A percentile compares a stretch with the other conserved stretches of the same genome.
These are phyloP conservation scores for Fusarium sp. DNA, from an alignment of 2,329 filamentous ascomycete genomes.

Conservation along the genomic window DNA sequence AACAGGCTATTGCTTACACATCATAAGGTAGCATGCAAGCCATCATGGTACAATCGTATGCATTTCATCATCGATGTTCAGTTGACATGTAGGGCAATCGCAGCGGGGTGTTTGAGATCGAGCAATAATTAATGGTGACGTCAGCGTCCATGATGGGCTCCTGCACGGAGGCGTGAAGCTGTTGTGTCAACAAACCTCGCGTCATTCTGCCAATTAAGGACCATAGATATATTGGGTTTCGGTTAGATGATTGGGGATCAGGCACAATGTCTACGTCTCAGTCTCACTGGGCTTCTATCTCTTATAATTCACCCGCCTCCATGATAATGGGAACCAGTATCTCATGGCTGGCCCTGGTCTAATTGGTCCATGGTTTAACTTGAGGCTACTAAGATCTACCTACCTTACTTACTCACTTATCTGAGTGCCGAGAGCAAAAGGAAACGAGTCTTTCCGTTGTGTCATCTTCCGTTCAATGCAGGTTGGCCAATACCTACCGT, in stretches of 20 bases:
- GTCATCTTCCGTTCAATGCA: neutral
- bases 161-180: neutral
- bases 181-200: conserved; percentile 9
- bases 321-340: neutral
- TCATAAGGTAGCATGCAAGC: conserved; percentile 17
- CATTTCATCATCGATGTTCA: conserved; percentile 42
- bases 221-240: neutral
- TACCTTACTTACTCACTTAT: neutral
- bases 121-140: conserved; percentile 27
- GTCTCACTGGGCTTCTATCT: neutral
- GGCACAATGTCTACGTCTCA: neutral
- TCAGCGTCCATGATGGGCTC: conserved; percentile 13
- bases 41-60: conserved; percentile 33
- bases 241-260: neutral
- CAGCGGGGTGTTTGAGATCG: conserved; percentile 20
- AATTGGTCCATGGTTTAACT: neutral
- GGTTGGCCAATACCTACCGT: neutral
- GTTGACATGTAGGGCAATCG: neutral
- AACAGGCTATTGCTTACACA: conserved; percentile 18
- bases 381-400: neutral
- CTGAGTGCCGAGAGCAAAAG: neutral
- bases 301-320: neutral
- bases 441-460: neutral
- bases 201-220: conserved; percentile 11
- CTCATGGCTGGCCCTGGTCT: neutral